Evolutionary conservation across 305 asterid species (phyloP), one percentile per base, ranked within the genome.

Genomic region (Fraxinus dipetala): DNA sequence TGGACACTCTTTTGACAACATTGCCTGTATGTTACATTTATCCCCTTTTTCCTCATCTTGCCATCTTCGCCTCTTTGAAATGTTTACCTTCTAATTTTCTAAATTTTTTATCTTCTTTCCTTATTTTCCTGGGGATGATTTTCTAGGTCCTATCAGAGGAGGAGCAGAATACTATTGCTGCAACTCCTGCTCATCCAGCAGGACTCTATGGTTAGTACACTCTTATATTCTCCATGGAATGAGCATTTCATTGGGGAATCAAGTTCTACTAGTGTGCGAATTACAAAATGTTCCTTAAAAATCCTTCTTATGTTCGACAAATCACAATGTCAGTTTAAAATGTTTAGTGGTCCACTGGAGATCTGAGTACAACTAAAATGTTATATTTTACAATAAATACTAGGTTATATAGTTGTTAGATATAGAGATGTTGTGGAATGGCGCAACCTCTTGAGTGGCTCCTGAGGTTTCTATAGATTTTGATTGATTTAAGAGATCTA

Each of bases 121-220:
- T 26, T 40, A 20, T 79, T 70, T 48, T 80, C 40, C 77, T 86
- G 72, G 85, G 20, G 54, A 43, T 83, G 61, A 78, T 35, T 67
- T 63, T 77, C 65, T 81, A 94, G 99, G 97, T 89, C 77, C 86
- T 94, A 82, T 88, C 97, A 20, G 87, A 88, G 86, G 98, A 91
- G 88, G 97, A 94, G 89, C 97, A 94, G 90, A 89, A 90, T 83
- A 83, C 86, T 65, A 85, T 93, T 89, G 96, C 97, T 78, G 92
- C 97, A 72, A 89, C 94, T 85, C 99, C 99, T 73, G 99, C 98
- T 83, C 99, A 94, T 89, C 97, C 97, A 78, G 92, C 97, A 20
- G 98, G 97, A 72, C 91, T 95, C 78, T 87, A 91, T 85, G 96
- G 99, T 95, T 77, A 85, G 98, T 85, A 65, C 75, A 77, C 75